Conservation (phyloP, 495 filamentous ascomycete species). For the Hypomontagnella monticulosa region DNA sequence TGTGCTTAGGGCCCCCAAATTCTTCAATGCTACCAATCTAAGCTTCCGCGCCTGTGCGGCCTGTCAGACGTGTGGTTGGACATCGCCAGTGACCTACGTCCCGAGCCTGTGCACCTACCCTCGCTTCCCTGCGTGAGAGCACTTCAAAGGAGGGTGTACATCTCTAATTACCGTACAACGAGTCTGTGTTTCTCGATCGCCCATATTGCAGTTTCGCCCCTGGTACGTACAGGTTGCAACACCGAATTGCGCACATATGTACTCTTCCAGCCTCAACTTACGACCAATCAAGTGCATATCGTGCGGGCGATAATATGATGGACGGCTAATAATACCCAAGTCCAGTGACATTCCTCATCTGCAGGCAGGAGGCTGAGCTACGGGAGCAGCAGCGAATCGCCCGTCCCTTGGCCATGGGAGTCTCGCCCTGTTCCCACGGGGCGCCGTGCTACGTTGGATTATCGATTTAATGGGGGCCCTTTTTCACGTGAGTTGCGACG, state of each 20-base stretch:
- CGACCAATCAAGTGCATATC: neutral
- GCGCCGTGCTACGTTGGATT: neutral
- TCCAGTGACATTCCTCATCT: conserved; percentile 26
- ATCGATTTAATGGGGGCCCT: neutral
- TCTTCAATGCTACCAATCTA: no score
- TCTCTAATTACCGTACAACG: no score
- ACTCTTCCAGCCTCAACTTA: conserved; percentile 15
- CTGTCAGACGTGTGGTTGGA: no score
- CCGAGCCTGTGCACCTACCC: no score
- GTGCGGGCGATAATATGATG: neutral
- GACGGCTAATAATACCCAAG: conserved; percentile 13
- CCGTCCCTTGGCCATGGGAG: neutral
- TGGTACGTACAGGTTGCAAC: no score
- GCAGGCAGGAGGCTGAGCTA: conserved; percentile 19
- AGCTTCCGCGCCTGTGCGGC: no score
- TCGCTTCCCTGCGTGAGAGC: no score
- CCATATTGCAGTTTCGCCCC: no score
- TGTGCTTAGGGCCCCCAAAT: neutral
- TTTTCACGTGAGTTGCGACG: no score
- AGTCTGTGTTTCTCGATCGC: no score
- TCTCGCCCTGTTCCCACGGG: conserved; percentile 10
- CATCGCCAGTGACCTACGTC: no score
- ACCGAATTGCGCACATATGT: neutral
- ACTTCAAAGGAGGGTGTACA: no score
- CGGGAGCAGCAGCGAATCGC: neutral